Evolutionary conservation across 306 rosid species (phyloP).

Genomic region (Rosa multiflora): DNA sequence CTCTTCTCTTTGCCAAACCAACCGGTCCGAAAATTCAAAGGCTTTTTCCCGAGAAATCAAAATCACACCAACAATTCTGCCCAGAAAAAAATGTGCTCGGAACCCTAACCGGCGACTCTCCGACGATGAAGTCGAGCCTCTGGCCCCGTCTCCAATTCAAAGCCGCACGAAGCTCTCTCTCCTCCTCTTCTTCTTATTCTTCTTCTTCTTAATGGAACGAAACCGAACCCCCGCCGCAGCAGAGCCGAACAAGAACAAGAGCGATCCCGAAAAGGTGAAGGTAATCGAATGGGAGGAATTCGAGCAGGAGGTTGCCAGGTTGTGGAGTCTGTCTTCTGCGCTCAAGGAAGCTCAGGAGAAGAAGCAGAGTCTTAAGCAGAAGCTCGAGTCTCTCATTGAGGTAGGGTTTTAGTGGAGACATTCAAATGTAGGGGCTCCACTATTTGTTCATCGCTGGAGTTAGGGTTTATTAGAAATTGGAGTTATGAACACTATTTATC

Average conservation of each 20-base stretch:
- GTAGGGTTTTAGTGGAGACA: conserved; percentile 46
- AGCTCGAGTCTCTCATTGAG: conserved; percentile 69
- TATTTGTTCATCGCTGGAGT: no score
- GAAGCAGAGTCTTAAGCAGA: conserved; percentile 52
- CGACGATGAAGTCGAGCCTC: conserved; percentile 74
- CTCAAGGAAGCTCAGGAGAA: conserved; percentile 58
- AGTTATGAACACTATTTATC: neutral
- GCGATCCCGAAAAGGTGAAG: conserved; percentile 51
- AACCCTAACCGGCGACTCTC: conserved; percentile 28
- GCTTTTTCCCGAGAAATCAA: conserved; percentile 20
- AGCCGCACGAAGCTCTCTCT: conserved; percentile 8
- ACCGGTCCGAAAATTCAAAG: neutral
- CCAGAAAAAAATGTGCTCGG: conserved; percentile 29
- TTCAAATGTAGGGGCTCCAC: neutral
- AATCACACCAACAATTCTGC: conserved; percentile 11
- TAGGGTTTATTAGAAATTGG: neutral
- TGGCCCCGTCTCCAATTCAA: conserved; percentile 24
- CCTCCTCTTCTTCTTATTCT: no score
- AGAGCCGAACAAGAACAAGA: conserved; percentile 17
- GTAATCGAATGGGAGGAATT: conserved; percentile 84
- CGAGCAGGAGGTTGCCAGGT: conserved; percentile 76
- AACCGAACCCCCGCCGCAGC: conserved; percentile 24
- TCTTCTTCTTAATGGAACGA: conserved; percentile 50
- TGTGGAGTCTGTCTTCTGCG: conserved; percentile 84
- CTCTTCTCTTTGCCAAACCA: neutral